Evolutionary conservation across 805 yeast species (phyloP).

Genomic region (Groenewaldozyma tartarivorans): DNA sequence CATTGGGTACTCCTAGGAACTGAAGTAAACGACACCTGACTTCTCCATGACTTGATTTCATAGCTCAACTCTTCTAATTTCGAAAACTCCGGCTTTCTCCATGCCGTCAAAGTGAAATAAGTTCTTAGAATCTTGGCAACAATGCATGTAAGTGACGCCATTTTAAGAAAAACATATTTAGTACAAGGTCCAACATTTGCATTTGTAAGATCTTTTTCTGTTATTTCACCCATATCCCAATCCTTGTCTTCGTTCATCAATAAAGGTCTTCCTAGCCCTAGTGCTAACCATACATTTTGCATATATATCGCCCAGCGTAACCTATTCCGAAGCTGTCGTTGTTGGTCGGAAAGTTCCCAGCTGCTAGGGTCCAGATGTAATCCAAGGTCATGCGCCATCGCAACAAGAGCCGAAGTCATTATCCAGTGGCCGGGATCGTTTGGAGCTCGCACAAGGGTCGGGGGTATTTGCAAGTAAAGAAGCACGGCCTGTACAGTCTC

Average conservation of each 20-base stretch:
- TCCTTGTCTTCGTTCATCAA: conserved; percentile 54
- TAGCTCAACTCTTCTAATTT: no score
- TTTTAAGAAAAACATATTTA: conserved; percentile 16
- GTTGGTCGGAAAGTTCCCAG: conserved; percentile 90
- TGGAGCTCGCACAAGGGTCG: neutral
- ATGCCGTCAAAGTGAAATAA: conserved; percentile 13
- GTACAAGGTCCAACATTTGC: neutral
- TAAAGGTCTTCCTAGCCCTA: conserved; percentile 69
- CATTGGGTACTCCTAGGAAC: neutral
- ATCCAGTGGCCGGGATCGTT: neutral
- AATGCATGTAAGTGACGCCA: conserved; percentile 16
- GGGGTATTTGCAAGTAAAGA: neutral
- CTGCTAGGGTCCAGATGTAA: conserved; percentile 71
- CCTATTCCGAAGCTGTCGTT: conserved; percentile 69
- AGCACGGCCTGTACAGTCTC: neutral
- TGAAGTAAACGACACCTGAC: neutral
- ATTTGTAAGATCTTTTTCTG: conserved; percentile 2
- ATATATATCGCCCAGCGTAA: conserved; percentile 87
- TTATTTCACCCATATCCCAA: conserved; percentile 9
- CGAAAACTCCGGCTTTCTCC: no score
- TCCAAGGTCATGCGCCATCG: conserved; percentile 78
- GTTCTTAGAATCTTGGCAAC: conserved; percentile 16
- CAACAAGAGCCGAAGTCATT: conserved; percentile 42
- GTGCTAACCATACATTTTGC: conserved; percentile 79
- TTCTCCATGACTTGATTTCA: no score